Conservation (phyloP, 768 basidiomycete species). For the Psilocybe sp. region DNA sequence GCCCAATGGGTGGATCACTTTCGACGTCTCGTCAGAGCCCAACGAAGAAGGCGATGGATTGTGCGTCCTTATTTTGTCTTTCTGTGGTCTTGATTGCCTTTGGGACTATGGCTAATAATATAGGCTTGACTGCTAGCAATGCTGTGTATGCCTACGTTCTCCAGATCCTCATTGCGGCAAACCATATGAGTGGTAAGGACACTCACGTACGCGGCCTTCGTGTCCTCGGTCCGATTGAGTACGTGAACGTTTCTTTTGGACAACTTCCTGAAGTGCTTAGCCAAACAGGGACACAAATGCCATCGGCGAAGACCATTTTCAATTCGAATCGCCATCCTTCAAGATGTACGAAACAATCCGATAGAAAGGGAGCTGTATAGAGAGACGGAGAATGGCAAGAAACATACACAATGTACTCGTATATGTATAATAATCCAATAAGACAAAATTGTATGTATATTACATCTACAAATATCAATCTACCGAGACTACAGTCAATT, state of each 20-base stretch:
- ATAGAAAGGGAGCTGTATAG: constrained; percentile 25
- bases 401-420: constrained; percentile 6
- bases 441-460: constrained; percentile 17
- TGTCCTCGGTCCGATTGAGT: constrained; percentile 87
- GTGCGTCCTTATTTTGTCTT: constrained; percentile 41
- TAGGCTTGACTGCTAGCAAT: constrained; percentile 50
- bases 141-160: constrained; percentile 87
- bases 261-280: not conserved
- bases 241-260: constrained; percentile 13
- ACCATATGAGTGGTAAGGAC: constrained; percentile 98
- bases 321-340: constrained; percentile 62
- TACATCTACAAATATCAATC: constrained; percentile 14
- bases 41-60: constrained; percentile 77
- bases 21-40: constrained; percentile 78
- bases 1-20: constrained; percentile 92
- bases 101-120: not conserved
- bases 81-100: not conserved
- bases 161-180: constrained; percentile 86
- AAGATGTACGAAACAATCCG: constrained; percentile 73
- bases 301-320: constrained; percentile 67
- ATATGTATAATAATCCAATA: constrained; percentile 18
- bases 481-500: not conserved
- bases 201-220: constrained; percentile 92
- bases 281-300: constrained; percentile 34
- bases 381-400: not conserved